Base-by-base conservation (phyloP, 78 protist genomes). In the Polysphondylium violaceum region DNA sequence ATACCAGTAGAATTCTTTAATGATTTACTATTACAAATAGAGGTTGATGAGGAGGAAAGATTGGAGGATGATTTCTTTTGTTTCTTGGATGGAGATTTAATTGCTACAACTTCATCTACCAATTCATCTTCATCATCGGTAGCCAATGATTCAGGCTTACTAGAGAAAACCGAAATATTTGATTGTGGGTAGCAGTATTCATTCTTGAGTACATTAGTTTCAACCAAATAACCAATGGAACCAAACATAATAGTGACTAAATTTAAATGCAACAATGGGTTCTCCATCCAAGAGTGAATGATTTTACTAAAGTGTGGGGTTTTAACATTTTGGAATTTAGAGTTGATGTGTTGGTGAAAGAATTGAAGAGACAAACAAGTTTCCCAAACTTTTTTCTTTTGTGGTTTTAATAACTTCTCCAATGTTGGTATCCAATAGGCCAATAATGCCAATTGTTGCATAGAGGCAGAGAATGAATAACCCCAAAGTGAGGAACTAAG, bases 191-290 rank as follows among this genome's bases (percentile, higher is more conserved):
- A 71, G 31, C 29, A 53, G 17, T n/a, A 71, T 71, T 71, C 77
- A 50, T 71, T 68, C 35, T 43, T 67, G 14, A 79, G 25, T 3
- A 51, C 12, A 35, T 41, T 69, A 25, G n/a, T n/a, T 43, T 67
- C 69, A 59, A 69, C 58, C 12, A 83, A n/a, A 31, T 51, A 83
- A 41, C 90, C 90, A 56, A 83, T 67, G 0, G 90, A 35, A 69
- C 77, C 75, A 47, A 83, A 83, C n/a, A 83, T 50, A 14, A 55
- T 69, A 31, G 90, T 83, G 25, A 83, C 58, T 7, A 40, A 12
- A 69, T 38, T 38, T 50, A 83, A 55, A 41, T 55, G 21, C 4
- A 19, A 16, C 8, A 69, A 38, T 69, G 90, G 90, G 56, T 69
- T 55, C 6, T 55, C 53, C 2, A 36, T 56, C 90, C 90, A 83